Conservation (phyloP, 1,284 basidiomycete genomes). For the Tausonia pullulans region DNA sequence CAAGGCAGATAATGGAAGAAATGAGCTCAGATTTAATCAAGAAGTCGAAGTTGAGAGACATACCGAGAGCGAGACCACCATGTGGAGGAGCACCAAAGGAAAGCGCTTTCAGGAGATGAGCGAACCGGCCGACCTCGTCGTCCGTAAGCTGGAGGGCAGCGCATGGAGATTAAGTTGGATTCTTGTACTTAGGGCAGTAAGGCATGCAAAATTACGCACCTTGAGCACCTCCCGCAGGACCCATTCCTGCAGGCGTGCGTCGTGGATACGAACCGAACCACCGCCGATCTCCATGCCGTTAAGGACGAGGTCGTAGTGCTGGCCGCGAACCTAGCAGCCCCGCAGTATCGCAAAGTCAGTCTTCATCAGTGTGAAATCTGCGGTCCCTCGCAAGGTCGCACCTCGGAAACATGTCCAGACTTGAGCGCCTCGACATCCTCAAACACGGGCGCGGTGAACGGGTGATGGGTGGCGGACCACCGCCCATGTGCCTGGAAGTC, state of each 20-base stretch:
- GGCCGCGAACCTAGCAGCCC: conserved; percentile 59
- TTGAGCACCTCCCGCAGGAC: conserved; percentile 68
- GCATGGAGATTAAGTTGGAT: no score
- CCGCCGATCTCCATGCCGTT: conserved; percentile 91
- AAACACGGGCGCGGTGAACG: conserved; percentile 91
- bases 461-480: conserved; percentile 86
- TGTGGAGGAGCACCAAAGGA: conserved; percentile 85
- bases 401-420: conserved; percentile 52
- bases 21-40: neutral
- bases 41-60: conserved; percentile 23
- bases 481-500: conserved; percentile 67
- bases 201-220: conserved; percentile 35
- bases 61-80: conserved; percentile 85
- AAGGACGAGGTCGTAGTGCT: conserved; percentile 95
- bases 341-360: neutral
- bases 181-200: no score
- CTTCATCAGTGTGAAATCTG: neutral
- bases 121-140: conserved; percentile 61
- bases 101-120: conserved; percentile 73
- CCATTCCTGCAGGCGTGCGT: conserved; percentile 69
- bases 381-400: conserved; percentile 30
- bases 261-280: conserved; percentile 85
- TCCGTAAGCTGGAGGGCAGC: conserved; percentile 49
- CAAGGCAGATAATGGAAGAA: neutral
- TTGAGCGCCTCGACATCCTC: conserved; percentile 68